These are phyloP conservation scores for Huntiella moniliformis DNA, from an alignment of 2,329 filamentous ascomycete species.

Conservation along the genomic window DNA sequence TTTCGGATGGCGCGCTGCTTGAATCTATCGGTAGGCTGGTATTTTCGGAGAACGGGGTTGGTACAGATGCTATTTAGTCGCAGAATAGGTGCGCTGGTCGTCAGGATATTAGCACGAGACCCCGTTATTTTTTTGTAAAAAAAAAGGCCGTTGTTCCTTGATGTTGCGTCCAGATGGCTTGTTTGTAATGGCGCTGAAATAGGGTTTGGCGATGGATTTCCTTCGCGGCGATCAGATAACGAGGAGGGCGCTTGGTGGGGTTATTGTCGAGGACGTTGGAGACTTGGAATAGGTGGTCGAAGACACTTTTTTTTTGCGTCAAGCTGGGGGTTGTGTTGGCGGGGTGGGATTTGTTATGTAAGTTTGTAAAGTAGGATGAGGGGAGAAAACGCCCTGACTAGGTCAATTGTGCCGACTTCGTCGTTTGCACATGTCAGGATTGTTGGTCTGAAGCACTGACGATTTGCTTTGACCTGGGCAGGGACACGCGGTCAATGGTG, in stretches of 20 bases:
- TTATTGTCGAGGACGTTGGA: background rate
- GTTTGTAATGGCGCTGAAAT: too few species aligned
- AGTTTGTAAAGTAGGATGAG: too few species aligned
- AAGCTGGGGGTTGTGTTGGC: background rate
- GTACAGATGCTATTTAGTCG: background rate
- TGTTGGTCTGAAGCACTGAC: background rate
- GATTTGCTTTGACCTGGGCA: background rate
- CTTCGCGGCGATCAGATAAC: background rate
- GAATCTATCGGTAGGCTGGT: background rate
- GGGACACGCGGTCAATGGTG: background rate
- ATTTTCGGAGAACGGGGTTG: background rate
- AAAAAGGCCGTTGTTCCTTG: too few species aligned
- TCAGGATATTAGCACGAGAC: too few species aligned
- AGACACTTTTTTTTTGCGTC: background rate
- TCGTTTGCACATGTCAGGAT: background rate
- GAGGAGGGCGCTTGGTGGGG: background rate
- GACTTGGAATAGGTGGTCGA: background rate
- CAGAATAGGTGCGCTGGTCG: background rate
- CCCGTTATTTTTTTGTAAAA: too few species aligned
- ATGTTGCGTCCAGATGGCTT: too few species aligned
- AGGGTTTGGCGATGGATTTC: too few species aligned
- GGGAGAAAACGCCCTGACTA: too few species aligned
- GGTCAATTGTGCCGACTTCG: background rate
- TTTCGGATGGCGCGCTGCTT: background rate
- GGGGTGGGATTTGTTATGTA: background rate